Base-by-base conservation (phyloP, 2,329 filamentous ascomycete genomes). In the Trichophyton verrucosum region DNA sequence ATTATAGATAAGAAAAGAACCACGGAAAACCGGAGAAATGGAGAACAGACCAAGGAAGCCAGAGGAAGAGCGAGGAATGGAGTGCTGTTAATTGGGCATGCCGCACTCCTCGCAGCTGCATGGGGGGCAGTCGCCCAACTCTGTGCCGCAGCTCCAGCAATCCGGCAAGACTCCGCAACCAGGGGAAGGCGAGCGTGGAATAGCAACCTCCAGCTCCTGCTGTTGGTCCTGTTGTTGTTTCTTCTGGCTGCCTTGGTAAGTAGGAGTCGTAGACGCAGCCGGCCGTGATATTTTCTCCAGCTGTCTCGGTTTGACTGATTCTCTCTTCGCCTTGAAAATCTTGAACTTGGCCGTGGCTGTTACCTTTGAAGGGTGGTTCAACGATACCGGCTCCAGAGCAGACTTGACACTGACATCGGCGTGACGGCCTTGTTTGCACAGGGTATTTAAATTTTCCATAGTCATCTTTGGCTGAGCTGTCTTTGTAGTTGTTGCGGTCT, bases 141-240 rank as follows among this genome's bases (percentile, higher is more conserved):
- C 56, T 11, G 36, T 40, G n/a, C n/a, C 17, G 46, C 61, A 63
- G 36, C 17, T 57, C 61, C 61, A 63, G 36, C 61, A 63, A 8
- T 61, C 59, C n/a, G 61, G 61, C 57, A 60, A 53, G 38, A 30
- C 58, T 51, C 61, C 60, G 40, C 47, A 51, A n/a, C 13, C 17
- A 17, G 57, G 38, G 40, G 57, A 47, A 46, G 17, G 15, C n/a
- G 56, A 24, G 20, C 51, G 51, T 56, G 24, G 15, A 11, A 27
- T 27, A 9, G 22, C 8, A 20, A 8, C 33, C 33, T 38, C 11
- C 11, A 38, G 33, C 13, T 13, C 9, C 33, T 38, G 33, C 33
- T 38, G 33, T 11, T 38, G 33, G 4, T 13, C 9, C 2, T 38
- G 33, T 3, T 38, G 33, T 1, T 38, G 11, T 11, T 38, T 38